Conservation (phyloP, 768 basidiomycete species). For the Rhodotorula paludigena region DNA sequence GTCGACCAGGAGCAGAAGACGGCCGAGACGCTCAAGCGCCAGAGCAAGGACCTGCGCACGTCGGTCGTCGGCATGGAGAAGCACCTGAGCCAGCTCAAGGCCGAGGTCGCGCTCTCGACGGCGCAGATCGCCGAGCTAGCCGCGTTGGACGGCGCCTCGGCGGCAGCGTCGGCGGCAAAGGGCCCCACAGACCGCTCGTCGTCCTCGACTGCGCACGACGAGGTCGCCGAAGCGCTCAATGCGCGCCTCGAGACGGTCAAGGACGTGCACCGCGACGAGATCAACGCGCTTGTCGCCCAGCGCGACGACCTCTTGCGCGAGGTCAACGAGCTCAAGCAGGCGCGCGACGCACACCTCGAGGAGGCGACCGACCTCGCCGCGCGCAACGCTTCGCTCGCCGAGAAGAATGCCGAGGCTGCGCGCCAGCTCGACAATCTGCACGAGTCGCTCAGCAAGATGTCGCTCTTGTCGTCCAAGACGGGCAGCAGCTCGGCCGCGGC, state of each 20-base stretch:
- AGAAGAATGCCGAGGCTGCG: slow-evolving; percentile 74
- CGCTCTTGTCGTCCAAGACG: slow-evolving; percentile 14
- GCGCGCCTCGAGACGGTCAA: slow-evolving; percentile 81
- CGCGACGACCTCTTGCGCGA: slow-evolving; percentile 73
- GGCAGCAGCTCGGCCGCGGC: slow-evolving; percentile 2
- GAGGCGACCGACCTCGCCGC: slow-evolving; percentile 86
- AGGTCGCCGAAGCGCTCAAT: slow-evolving; percentile 63
- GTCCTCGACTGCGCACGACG: slow-evolving; percentile 29
- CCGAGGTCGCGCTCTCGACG: slow-evolving; percentile 82
- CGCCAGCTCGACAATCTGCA: slow-evolving; percentile 62
- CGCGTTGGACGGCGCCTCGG: slow-evolving; percentile 60
- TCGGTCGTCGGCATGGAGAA: slow-evolving; percentile 73
- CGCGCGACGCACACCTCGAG: slow-evolving; percentile 78
- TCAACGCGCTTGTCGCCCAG: slow-evolving; percentile 74
- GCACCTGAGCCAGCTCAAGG: slow-evolving; percentile 78
- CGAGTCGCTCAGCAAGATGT: slow-evolving; percentile 43
- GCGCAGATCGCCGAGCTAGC: slow-evolving; percentile 90
- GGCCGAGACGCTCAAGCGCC: slow-evolving; percentile 68
- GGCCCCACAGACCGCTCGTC: slow-evolving; percentile 14
- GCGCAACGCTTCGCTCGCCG: slow-evolving; percentile 86
- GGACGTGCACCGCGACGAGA: slow-evolving; percentile 77
- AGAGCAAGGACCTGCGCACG: slow-evolving; percentile 70
- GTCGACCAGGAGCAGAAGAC: slow-evolving; percentile 68
- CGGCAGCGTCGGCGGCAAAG: slow-evolving; percentile 43
- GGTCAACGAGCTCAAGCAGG: slow-evolving; percentile 76